Evolutionary conservation across 2,329 filamentous ascomycete species (phyloP), one percentile per base, ranked within the genome.

Genomic region (Aspergillus proliferans): DNA sequence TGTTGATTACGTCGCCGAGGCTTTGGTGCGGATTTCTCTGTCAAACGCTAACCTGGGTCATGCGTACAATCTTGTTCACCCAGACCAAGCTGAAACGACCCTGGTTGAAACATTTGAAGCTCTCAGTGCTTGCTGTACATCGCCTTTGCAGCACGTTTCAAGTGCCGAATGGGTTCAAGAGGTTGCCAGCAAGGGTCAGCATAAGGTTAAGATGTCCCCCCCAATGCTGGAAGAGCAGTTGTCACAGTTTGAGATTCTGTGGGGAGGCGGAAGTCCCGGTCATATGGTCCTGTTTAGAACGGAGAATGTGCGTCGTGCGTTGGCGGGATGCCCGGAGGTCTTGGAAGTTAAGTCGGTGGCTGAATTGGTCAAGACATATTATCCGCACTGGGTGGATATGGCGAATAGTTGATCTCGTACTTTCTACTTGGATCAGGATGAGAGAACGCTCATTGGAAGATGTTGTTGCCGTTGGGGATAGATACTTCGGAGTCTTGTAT

Each of bases 1-100:
- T 0, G 52, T 59, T 0, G 55, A 59, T 21, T 59, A 50, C 38
- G 50, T 52, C 6, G 52, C 39, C 18, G 47, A 46, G 1, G 50
- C 53, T 2, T 50, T 54, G 4, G 21, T 57, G n/a, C 51, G 46
- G 3, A 55, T 60, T 18, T 52, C 55, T 0, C 5, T 33, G 4
- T 41, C 12, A 4, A 33, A 33, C 4, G n/a, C 18, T 2, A 55
- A 47, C 15, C 30, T 52, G 3, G 54, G 58, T 3, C 57, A 56
- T 26, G 57, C 51, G 6, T 59, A 51, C 42, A 54, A 60, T 18
- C 24, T 59, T 3, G 41, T 58, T n/a, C 24, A 14, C 6, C 5
- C 42, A 15, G 22, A 19, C 9, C 14, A 21, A 18, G n/a, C 14
- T 1, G 14, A 12, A 4, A 19, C 9, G 9, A 30, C n/a, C 10